Conservation (phyloP, 164 flowering plant genomes). For the Dillenia suffruticosa region DNA sequence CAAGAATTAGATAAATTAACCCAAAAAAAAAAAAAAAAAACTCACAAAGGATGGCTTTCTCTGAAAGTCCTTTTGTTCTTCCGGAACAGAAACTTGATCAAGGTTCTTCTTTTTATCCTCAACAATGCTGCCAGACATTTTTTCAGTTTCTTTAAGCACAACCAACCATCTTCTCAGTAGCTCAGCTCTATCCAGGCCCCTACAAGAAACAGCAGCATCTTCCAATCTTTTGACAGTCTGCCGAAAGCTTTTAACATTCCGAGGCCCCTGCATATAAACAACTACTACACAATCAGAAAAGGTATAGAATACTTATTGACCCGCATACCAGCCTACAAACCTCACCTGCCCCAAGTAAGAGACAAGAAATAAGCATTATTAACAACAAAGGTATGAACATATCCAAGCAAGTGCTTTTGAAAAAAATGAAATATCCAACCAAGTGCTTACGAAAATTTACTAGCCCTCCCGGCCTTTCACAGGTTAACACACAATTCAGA, state of each 20-base stretch:
- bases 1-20: too few species aligned
- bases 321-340: too few species aligned
- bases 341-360: too few species aligned
- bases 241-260: slow-evolving; percentile 50
- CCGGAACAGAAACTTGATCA: slow-evolving; percentile 30
- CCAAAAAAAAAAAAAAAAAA: neutral
- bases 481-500: too few species aligned
- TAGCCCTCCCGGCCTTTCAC: too few species aligned
- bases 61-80: slow-evolving; percentile 52
- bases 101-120: slow-evolving; percentile 28
- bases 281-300: too few species aligned
- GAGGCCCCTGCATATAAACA: slow-evolving; percentile 31
- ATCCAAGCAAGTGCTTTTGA: too few species aligned
- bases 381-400: too few species aligned
- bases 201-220: slow-evolving; percentile 76
- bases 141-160: slow-evolving; percentile 70
- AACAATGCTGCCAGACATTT: slow-evolving; percentile 17
- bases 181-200: slow-evolving; percentile 77
- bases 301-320: too few species aligned
- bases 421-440: too few species aligned
- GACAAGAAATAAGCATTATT: too few species aligned
- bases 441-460: too few species aligned
- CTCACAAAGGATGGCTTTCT: slow-evolving; percentile 54
- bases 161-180: slow-evolving; percentile 82
- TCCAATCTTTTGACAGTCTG: slow-evolving; percentile 67